Evolutionary conservation across 306 rosid genomes (phyloP).

Genomic region (Casuarina equisetifolia): DNA sequence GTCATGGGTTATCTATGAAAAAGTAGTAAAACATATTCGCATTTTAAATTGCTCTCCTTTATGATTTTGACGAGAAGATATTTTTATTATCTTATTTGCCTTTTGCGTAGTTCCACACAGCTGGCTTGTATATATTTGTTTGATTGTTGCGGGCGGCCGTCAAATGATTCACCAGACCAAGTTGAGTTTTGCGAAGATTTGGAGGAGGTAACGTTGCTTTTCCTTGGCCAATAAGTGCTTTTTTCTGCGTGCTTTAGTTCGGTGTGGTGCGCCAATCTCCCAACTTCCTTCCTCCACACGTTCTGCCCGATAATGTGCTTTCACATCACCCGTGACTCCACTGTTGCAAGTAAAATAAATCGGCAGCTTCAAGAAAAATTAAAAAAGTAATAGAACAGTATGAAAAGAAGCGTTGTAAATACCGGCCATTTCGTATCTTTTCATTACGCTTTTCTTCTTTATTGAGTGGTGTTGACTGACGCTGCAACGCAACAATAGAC

Average conservation of each 20-base stretch:
- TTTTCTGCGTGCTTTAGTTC: background rate
- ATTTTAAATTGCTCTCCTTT: background rate
- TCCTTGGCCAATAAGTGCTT: background rate
- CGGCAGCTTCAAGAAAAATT: too few species aligned
- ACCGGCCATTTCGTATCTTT: too few species aligned
- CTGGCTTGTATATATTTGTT: background rate
- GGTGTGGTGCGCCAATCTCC: background rate
- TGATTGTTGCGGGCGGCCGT: background rate
- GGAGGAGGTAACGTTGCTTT: background rate
- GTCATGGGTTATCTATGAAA: too few species aligned
- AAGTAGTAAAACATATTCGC: too few species aligned
- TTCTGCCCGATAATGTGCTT: background rate
- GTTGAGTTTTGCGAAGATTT: background rate
- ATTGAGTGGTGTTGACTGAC: too few species aligned
- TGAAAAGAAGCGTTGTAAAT: too few species aligned
- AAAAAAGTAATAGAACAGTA: too few species aligned
- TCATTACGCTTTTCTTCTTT: too few species aligned
- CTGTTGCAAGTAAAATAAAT: too few species aligned
- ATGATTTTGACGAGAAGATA: too few species aligned
- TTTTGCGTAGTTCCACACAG: background rate
- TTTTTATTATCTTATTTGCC: background rate
- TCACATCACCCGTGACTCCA: background rate
- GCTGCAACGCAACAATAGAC: too few species aligned
- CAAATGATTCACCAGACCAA: background rate
- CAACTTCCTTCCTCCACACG: constrained; percentile 3